phyloP scores from a whole-genome alignment of 2,329 filamentous ascomycete genomes.

The Coniella lustricola region DNA sequence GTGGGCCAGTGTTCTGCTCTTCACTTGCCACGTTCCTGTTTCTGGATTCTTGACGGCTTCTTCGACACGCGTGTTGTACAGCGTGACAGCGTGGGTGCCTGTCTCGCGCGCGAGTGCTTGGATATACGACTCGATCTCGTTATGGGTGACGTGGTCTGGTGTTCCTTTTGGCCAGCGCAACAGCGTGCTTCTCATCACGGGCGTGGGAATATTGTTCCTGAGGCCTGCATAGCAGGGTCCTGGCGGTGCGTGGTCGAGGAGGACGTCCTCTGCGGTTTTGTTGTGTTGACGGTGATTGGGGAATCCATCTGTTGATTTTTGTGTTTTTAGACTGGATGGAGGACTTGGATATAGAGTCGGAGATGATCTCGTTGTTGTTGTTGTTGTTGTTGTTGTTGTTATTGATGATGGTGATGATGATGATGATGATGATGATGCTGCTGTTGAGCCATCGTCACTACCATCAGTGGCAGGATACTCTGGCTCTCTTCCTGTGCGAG shows the following conservation, averaged over 20 bases:
- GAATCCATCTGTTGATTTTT: too few species aligned
- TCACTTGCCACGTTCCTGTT: conserved; percentile 41
- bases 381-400: neutral
- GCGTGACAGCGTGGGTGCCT: conserved; percentile 41
- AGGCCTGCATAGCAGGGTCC: conserved; percentile 50
- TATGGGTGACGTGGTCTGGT: conserved; percentile 51
- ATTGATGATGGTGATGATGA: neutral
- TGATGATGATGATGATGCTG: neutral
- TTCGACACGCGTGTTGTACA: conserved; percentile 55
- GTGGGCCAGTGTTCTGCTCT: conserved; percentile 35
- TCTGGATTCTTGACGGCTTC: conserved; percentile 17
- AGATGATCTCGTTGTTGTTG: too few species aligned
- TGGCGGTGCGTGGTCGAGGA: conserved; percentile 35
- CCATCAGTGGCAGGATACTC: conserved; percentile 23
- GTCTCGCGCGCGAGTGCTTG: conserved; percentile 46
- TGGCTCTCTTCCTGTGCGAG: conserved; percentile 23
- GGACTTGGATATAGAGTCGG: too few species aligned
- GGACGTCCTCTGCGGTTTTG: neutral
- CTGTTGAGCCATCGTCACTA: neutral
- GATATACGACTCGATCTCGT: conserved; percentile 52
- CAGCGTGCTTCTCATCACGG: conserved; percentile 36
- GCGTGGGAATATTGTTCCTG: conserved; percentile 70
- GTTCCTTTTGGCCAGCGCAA: conserved; percentile 52
- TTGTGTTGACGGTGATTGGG: neutral
- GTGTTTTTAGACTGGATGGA: too few species aligned